Evolutionary conservation across 2,329 filamentous ascomycete genomes (phyloP).

Genomic region (Botrytis tulipae): DNA sequence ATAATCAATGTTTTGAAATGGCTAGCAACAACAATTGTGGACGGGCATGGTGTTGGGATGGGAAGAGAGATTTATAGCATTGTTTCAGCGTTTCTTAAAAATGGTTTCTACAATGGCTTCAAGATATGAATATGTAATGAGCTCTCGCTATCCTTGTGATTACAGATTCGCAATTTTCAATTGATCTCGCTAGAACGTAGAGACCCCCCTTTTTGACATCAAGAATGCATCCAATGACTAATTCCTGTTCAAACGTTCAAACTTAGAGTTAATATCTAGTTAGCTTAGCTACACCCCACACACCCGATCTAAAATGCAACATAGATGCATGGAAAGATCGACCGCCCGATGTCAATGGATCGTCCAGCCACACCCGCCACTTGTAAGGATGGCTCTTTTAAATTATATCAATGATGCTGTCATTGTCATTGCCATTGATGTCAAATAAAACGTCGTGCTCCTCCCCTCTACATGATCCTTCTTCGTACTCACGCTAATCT

Average conservation of each 20-base stretch:
- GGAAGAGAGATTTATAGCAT: constrained; percentile 7
- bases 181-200: not conserved
- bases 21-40: not conserved
- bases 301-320: constrained; percentile 7
- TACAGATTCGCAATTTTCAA: constrained; percentile 6
- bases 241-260: not conserved
- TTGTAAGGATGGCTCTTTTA: constrained; percentile 4
- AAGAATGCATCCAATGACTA: not conserved
- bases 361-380: constrained; percentile 18
- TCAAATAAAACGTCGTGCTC: not conserved
- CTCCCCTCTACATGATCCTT: not conserved
- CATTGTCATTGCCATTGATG: constrained; percentile 13
- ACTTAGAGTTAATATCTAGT: not conserved
- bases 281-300: not conserved
- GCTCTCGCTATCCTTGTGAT: constrained; percentile 3
- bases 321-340: not conserved
- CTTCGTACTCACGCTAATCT: not conserved
- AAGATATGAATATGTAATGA: constrained; percentile 19
- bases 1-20: constrained; percentile 12
- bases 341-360: constrained; percentile 4
- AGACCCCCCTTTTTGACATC: not conserved
- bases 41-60: constrained; percentile 16
- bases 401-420: constrained; percentile 17
- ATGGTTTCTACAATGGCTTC: not conserved
- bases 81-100: constrained; percentile 8